phyloP scores from a whole-genome alignment of 2,329 filamentous ascomycete genomes.

The Cercospora sojina region DNA sequence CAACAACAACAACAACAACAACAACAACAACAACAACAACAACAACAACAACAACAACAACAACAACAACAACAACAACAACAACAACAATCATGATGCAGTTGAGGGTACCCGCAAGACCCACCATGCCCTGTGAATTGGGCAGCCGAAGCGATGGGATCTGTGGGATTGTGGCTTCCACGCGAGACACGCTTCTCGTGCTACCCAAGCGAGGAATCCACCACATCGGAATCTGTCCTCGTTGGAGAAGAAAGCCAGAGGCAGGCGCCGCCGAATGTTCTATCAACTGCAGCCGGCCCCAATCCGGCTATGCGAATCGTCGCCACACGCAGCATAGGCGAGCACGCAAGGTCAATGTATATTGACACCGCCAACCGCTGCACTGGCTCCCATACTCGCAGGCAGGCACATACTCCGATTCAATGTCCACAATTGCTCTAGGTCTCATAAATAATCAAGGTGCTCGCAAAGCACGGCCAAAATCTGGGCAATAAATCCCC shows the following conservation, averaged over 20 bases:
- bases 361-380: background rate
- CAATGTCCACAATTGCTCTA: background rate
- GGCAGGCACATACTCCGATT: background rate
- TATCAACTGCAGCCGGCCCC: background rate
- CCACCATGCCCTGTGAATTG: background rate
- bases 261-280: background rate
- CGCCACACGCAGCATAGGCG: background rate
- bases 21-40: no score
- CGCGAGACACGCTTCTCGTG: constrained; percentile 1
- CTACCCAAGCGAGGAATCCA: background rate
- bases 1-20: no score
- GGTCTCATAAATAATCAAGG: background rate
- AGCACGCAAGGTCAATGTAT: background rate
- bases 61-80: no score
- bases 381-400: background rate
- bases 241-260: background rate
- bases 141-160: background rate
- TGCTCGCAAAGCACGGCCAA: background rate
- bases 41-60: no score
- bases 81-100: background rate
- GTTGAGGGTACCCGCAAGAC: background rate
- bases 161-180: constrained; percentile 1
- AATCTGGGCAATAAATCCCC: constrained; percentile 5
- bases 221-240: background rate
- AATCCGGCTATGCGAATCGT: background rate